These are phyloP conservation scores for Penicillium taxi DNA, from an alignment of 495 filamentous ascomycete genomes.

Conservation along the genomic window DNA sequence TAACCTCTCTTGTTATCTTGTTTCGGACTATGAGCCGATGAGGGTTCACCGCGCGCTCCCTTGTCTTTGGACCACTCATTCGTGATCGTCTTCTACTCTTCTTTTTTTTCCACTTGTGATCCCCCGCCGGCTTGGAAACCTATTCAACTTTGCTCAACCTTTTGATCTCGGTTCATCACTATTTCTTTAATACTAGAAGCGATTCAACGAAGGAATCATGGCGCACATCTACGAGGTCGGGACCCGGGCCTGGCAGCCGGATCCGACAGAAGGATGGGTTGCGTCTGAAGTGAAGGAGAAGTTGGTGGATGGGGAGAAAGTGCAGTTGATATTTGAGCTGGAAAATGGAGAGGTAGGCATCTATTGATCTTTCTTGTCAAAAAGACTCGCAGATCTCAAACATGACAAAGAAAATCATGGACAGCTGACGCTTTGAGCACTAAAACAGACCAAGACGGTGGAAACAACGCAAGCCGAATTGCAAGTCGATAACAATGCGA, in stretches of 20 bases:
- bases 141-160: neutral
- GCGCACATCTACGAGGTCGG: slow-evolving; percentile 96
- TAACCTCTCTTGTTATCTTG: slow-evolving; percentile 9
- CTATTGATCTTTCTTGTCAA: neutral
- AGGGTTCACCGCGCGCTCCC: slow-evolving; percentile 21
- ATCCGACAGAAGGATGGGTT: slow-evolving; percentile 91
- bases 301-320: slow-evolving; percentile 73
- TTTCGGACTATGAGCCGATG: slow-evolving; percentile 23
- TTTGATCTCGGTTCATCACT: neutral
- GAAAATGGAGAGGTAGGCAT: slow-evolving; percentile 83
- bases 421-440: slow-evolving; percentile 17
- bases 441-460: slow-evolving; percentile 60
- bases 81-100: neutral
- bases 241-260: slow-evolving; percentile 96
- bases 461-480: slow-evolving; percentile 74
- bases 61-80: slow-evolving; percentile 23
- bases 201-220: slow-evolving; percentile 44
- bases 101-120: neutral
- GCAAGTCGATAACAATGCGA: slow-evolving; percentile 60
- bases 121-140: neutral
- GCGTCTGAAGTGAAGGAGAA: slow-evolving; percentile 91
- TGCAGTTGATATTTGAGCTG: slow-evolving; percentile 74
- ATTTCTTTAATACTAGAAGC: neutral
- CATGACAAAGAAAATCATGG: too few species aligned
- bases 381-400: neutral